Percentiles rank a stretch among this genome's conserved stretches.
These are phyloP conservation scores for Rhizopus microsporus DNA, from an alignment of 371 early-diverging fungal genomes.

Conservation along the genomic window DNA sequence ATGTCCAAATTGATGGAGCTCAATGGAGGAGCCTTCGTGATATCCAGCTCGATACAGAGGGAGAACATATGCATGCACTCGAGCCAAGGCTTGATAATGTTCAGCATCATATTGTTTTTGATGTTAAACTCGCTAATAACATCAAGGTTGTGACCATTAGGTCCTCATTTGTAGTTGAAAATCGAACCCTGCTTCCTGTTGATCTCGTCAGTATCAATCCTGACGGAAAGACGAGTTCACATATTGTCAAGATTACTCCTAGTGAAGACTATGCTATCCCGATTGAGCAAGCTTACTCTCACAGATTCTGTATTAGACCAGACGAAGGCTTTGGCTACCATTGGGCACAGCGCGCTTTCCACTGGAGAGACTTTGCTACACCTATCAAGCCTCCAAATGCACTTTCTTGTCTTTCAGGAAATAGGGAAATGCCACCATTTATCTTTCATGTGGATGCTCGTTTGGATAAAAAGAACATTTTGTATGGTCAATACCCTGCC, in stretches of 20 bases:
- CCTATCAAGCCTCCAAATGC: constrained; percentile 39
- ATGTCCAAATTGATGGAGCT: constrained; percentile 79
- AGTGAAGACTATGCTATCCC: constrained; percentile 86
- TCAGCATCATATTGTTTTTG: constrained; percentile 83
- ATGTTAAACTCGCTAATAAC: constrained; percentile 82
- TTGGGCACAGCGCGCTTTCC: constrained; percentile 69
- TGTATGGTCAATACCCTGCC: constrained; percentile 75
- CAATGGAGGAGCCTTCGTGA: constrained; percentile 90
- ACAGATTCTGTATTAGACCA: constrained; percentile 81
- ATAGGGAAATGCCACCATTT: constrained; percentile 64
- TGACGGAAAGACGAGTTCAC: constrained; percentile 55
- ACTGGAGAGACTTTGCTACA: constrained; percentile 68
- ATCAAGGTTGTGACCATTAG: constrained; percentile 93
- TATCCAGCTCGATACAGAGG: constrained; percentile 88
- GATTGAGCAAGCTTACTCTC: constrained; percentile 79
- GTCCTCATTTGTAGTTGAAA: constrained; percentile 80
- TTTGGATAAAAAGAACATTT: constrained; percentile 52
- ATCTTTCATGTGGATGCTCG: constrained; percentile 70
- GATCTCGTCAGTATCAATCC: constrained; percentile 80
- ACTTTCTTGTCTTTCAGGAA: constrained; percentile 34
- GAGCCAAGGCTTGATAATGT: constrained; percentile 79
- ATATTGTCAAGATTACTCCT: constrained; percentile 61
- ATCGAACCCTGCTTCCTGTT: constrained; percentile 76
- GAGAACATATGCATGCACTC: constrained; percentile 73
- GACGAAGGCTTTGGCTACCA: constrained; percentile 80